A percentile compares a stretch with the other conserved stretches of the same genome.
Conservation (phyloP, 2,329 filamentous ascomycete genomes). For the Arthrocladium fulminans region DNA sequence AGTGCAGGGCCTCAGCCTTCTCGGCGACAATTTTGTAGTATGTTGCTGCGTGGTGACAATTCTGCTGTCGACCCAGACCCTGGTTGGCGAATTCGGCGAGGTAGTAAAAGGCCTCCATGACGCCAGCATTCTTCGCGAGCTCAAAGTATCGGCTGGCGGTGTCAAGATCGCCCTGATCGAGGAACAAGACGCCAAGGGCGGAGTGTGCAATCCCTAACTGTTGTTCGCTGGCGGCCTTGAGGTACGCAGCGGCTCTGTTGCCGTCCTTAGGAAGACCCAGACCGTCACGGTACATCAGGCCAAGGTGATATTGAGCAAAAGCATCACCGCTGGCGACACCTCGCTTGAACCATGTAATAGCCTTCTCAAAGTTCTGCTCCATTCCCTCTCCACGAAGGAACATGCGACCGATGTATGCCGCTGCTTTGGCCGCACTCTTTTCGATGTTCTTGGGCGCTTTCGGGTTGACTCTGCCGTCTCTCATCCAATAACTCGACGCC, state of each 20-base stretch:
- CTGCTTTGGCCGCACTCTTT: constrained; percentile 71
- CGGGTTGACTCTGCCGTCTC: constrained; percentile 64
- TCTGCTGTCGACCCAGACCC: constrained; percentile 69
- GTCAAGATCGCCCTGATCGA: constrained; percentile 78
- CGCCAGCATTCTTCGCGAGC: constrained; percentile 68
- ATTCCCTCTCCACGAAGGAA: constrained; percentile 80
- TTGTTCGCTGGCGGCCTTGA: constrained; percentile 71
- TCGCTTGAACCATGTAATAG: constrained; percentile 73
- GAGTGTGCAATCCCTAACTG: constrained; percentile 74
- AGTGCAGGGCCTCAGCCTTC: constrained; percentile 62
- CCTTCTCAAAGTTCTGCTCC: constrained; percentile 66
- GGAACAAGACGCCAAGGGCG: constrained; percentile 70
- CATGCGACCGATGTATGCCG: constrained; percentile 81
- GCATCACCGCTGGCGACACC: constrained; percentile 68
- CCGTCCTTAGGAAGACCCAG: constrained; percentile 63
- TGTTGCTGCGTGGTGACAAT: constrained; percentile 64
- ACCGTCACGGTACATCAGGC: constrained; percentile 73
- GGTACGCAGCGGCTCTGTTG: constrained; percentile 62
- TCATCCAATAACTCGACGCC: constrained; percentile 70
- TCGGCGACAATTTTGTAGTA: constrained; percentile 79
- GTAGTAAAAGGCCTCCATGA: constrained; percentile 87
- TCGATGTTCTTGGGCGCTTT: constrained; percentile 63
- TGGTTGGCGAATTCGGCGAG: constrained; percentile 78
- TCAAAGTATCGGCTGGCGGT: constrained; percentile 82
- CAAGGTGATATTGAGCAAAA: constrained; percentile 75